Evolutionary conservation across 129 eudicot genomes (phyloP).

Genomic region (Chrysanthemum makinoi): DNA sequence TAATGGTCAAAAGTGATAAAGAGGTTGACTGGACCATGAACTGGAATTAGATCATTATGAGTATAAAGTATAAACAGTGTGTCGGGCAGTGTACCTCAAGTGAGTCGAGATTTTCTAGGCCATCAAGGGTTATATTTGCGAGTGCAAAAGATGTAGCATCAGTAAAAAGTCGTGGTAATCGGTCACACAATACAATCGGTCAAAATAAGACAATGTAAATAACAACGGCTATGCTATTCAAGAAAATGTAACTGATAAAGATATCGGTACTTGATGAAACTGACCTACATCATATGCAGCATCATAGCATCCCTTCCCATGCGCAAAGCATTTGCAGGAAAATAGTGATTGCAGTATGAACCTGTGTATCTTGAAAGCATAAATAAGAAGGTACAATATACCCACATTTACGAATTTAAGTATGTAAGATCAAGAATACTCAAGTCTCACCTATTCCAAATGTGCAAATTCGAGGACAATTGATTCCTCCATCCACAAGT

Average conservation of each 20-base stretch:
- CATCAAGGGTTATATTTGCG: conserved; percentile 56
- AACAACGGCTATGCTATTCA: neutral
- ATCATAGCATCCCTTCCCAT: conserved; percentile 76
- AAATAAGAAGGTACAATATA: conserved; percentile 2
- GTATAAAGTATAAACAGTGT: conserved; percentile 20
- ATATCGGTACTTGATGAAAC: conserved; percentile 25
- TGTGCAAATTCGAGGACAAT: conserved; percentile 67
- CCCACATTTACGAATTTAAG: neutral
- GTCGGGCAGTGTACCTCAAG: conserved; percentile 53
- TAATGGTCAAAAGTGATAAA: conserved; percentile 1
- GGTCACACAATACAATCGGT: conserved; percentile 52
- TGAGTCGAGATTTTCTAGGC: conserved; percentile 52
- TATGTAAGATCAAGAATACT: neutral
- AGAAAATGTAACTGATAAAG: neutral
- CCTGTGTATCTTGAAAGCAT: conserved; percentile 43
- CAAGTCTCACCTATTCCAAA: conserved; percentile 77
- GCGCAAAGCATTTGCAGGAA: conserved; percentile 82
- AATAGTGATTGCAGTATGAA: conserved; percentile 90
- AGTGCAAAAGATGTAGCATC: conserved; percentile 59
- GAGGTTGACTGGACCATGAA: neutral
- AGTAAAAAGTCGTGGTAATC: conserved; percentile 51
- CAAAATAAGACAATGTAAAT: conserved; percentile 17
- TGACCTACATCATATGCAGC: conserved; percentile 80
- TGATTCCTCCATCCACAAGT: conserved; percentile 43
- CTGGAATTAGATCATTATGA: neutral